phyloP scores from a whole-genome alignment of 169 alveolate genomes.

The Plasmodium vinckei region DNA sequence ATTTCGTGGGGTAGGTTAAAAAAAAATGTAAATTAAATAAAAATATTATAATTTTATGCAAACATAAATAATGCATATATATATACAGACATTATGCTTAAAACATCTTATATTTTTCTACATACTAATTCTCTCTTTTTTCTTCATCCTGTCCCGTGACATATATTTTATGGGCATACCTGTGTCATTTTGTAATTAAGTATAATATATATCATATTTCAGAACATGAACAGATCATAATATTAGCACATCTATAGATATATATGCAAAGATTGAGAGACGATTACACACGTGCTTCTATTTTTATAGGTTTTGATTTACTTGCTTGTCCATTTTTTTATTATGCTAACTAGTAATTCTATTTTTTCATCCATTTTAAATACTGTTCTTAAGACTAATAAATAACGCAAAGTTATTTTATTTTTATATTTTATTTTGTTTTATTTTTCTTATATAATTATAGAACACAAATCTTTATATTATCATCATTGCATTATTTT shows the following conservation, averaged over 20 bases:
- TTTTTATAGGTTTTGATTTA: constrained; percentile 2
- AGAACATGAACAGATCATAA: neutral
- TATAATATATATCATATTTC: neutral
- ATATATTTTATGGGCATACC: constrained; percentile 59
- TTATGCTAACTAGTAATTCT: constrained; percentile 32
- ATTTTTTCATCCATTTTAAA: constrained; percentile 57
- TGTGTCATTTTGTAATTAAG: neutral
- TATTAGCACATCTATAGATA: neutral
- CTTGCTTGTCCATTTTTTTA: constrained; percentile 70
- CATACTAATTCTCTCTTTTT: constrained; percentile 60
- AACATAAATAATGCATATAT: neutral
- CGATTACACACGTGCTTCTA: neutral
- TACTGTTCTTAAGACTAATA: neutral
- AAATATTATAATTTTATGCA: neutral
- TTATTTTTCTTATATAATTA: too few relatives aligned
- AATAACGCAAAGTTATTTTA: too few relatives aligned
- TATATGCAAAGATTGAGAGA: neutral
- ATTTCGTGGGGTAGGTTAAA: neutral
- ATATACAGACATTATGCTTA: neutral
- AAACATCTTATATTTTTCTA: neutral
- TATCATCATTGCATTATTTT: too few relatives aligned
- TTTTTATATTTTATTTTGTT: too few relatives aligned
- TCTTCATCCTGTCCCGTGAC: constrained; percentile 59
- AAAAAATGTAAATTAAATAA: constrained; percentile 8
- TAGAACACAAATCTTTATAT: too few relatives aligned